Base-by-base conservation (phyloP, 805 yeast genomes). In the Osmozyma mogii region DNA sequence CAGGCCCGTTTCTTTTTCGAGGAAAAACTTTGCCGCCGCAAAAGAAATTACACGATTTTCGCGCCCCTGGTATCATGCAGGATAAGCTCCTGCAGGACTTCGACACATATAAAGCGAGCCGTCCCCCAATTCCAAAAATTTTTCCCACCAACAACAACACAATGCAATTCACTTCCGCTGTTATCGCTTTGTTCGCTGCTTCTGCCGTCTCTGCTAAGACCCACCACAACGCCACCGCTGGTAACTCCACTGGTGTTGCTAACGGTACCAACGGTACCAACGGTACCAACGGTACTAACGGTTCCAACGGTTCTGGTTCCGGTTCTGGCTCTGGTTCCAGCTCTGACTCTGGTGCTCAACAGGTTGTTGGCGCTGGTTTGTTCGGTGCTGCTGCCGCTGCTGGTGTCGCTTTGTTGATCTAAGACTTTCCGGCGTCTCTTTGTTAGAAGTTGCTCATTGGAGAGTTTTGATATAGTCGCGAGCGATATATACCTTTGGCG, bases 141-240 rank as follows among this genome's bases (percentile, higher is more conserved):
- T 25, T 11, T 14, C 6, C 17, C 28, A 10, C 17, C 15, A 25
- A 17, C 30, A 13, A 19, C 24, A 29, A 15, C 24, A 17, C 22
- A 57, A 60, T 60, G 67, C 65, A 60, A 56, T 56, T 59, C 56
- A 46, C 50, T 35, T 40, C 57, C 34, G 53, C 56, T 38, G 36
- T 56, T 41, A 43, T 54, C 47, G 57, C 64, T 43, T 52, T 61
- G 52, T 46, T 63, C 40, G 61, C 61, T 25, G 54, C 44, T 37
- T 37, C 61, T 29, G 60, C 52, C 33, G 63, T 49, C 36, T 49
- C 58, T 27, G 65, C 65, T 39, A n/a, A n/a, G n/a, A n/a, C n/a
- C n/a, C n/a, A n/a, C n/a, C n/a, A n/a, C n/a, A n/a, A n/a, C n/a
- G 56, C 57, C 38, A 50, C 49, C 49, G 40, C 41, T 30, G 13